These are phyloP conservation scores for Mycena polygramma DNA, from an alignment of 768 basidiomycete species.

Conservation along the genomic window DNA sequence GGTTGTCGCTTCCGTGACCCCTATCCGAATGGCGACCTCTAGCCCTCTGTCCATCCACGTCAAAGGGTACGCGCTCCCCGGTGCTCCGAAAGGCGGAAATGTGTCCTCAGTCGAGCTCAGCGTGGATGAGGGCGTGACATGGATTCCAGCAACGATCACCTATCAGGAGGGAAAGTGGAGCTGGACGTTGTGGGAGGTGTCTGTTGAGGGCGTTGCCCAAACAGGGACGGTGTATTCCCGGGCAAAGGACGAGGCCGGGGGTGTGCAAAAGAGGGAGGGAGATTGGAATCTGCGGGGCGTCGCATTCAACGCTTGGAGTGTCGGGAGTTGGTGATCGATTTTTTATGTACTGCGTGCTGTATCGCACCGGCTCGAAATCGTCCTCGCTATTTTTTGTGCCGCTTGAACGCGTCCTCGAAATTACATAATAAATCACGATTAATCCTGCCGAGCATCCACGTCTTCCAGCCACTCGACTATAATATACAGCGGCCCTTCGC, in stretches of 20 bases:
- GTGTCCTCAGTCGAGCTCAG: slow-evolving; percentile 65
- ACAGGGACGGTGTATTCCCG: slow-evolving; percentile 61
- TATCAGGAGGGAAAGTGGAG: slow-evolving; percentile 79
- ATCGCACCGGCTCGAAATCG: no score
- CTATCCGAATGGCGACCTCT: slow-evolving; percentile 42
- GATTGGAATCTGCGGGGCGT: slow-evolving; percentile 80
- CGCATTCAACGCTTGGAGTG: slow-evolving; percentile 67
- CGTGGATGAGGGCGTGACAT: slow-evolving; percentile 63
- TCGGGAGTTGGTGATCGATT: slow-evolving; percentile 50
- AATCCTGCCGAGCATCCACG: no score
- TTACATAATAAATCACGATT: no score
- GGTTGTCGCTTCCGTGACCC: slow-evolving; percentile 61
- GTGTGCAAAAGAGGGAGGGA: slow-evolving; percentile 62
- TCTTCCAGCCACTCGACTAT: not conserved
- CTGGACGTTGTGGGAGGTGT: slow-evolving; percentile 79
- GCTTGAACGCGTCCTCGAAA: not conserved
- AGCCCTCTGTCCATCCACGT: slow-evolving; percentile 48
- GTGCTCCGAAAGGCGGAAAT: slow-evolving; percentile 51
- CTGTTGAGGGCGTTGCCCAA: slow-evolving; percentile 51
- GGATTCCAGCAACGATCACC: slow-evolving; percentile 64
- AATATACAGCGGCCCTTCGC: not conserved
- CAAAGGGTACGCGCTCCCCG: slow-evolving; percentile 72
- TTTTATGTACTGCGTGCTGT: slow-evolving; percentile 1
- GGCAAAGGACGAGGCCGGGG: slow-evolving; percentile 64
- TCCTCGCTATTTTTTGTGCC: not conserved